Evolutionary conservation across 768 basidiomycete species (phyloP), one percentile per base, ranked within the genome.

Genomic region (Lactarius sanguifluus): DNA sequence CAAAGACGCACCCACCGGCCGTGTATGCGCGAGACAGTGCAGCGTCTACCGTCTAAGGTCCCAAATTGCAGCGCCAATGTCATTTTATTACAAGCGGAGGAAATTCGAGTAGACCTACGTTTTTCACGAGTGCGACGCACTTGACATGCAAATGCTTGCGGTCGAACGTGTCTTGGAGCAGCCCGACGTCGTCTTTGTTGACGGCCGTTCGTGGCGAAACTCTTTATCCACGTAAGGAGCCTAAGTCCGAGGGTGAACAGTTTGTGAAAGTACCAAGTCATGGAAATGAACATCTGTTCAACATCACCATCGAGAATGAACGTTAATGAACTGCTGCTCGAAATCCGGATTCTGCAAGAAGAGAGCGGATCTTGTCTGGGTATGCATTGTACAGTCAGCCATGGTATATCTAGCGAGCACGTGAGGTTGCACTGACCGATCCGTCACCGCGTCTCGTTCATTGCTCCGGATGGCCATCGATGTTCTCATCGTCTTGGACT

Each of bases 101-200:
- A 23, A 9, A 18, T 41, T 57, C 10, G 47, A 50, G 36, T 30
- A 61, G 41, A 76, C 90, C 76, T 75, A 94, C 93, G 76, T 97
- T 95, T 75, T 97, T 97, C 16, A 98, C 94, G 54, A 97, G 28
- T 30, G 84, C 96, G 23, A 92, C 87, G 76, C 92, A 95, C 76
- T 28, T 28, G 28, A 28, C 1, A 28, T 28, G 28, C 28, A 28
- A 28, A 28, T 28, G 92, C 77, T 94, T 96, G 72, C 89, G 80
- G 77, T 96, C 87, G 71, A 98, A 92, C 1, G 94, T 92, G 72
- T 95, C 90, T 77, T 97, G 96, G 13, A 98, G 81, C 32, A 98
- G 81, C 72, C 87, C 83, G 47, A 97, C 94, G 34, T 97, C 86
- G 73, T 98, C 96, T 72, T 94, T 81, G 47, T 94, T 94, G 57